These are phyloP conservation scores for Chlorella sp. DNA, from an alignment of 139 green algal species.

Conservation along the genomic window DNA sequence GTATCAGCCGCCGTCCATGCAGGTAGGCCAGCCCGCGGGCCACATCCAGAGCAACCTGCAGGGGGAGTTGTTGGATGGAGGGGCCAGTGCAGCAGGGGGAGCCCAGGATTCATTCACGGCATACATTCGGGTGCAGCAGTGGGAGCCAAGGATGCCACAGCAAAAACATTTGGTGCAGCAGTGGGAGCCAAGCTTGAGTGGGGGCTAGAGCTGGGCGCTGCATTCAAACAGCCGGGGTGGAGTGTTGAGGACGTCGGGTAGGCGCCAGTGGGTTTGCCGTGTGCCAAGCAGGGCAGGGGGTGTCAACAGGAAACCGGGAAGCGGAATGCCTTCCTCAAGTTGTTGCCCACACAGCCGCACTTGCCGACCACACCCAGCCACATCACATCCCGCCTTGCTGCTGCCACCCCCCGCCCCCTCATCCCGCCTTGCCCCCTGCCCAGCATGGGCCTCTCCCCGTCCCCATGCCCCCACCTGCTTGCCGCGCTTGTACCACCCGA, in stretches of 20 bases:
- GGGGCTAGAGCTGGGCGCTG: too few species aligned
- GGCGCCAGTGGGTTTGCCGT: too few species aligned
- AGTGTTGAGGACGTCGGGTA: not conserved
- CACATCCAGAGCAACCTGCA: slow-evolving; percentile 46
- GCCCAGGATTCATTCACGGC: too few species aligned
- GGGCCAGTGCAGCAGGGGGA: not conserved
- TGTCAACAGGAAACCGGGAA: too few species aligned
- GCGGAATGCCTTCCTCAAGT: too few species aligned
- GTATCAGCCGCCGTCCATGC: slow-evolving; percentile 18
- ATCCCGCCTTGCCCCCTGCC: not conserved
- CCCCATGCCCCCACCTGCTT: slow-evolving; percentile 4
- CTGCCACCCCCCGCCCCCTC: not conserved
- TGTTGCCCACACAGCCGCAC: not conserved
- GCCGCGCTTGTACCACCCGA: not conserved
- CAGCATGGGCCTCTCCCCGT: not conserved
- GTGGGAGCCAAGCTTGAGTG: too few species aligned
- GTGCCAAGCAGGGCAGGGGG: slow-evolving; percentile 26
- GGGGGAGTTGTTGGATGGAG: not conserved
- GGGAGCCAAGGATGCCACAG: not conserved
- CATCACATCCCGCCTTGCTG: not conserved
- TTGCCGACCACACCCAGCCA: not conserved
- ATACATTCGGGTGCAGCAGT: not conserved
- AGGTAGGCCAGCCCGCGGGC: slow-evolving; percentile 43
- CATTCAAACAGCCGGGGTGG: not conserved
- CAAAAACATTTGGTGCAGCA: too few species aligned